Conservation (phyloP, 805 yeast genomes). For the Isabelozyma heimii region DNA sequence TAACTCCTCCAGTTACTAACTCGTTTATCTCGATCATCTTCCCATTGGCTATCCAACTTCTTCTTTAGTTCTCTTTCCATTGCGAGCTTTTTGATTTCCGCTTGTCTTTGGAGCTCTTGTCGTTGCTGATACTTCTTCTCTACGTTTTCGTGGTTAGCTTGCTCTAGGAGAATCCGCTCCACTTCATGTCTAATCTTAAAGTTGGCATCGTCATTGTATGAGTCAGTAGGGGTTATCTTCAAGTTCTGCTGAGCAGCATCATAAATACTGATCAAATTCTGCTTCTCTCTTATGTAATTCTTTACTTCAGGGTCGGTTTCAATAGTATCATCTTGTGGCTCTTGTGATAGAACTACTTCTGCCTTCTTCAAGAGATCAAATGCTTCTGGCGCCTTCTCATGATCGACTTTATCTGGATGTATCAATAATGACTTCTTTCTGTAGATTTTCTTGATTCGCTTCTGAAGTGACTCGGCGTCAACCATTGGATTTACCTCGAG, state of each 20-base stretch:
- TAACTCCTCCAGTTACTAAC: conserved; percentile 61
- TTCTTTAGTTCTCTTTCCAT: conserved; percentile 40
- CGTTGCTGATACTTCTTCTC: conserved; percentile 25
- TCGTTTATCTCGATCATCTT: conserved; percentile 53
- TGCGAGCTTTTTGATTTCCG: conserved; percentile 28
- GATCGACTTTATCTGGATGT: conserved; percentile 65
- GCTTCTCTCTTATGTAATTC: conserved; percentile 12
- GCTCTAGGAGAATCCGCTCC: conserved; percentile 43
- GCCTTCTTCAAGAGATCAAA: conserved; percentile 61
- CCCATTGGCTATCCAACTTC: conserved; percentile 54
- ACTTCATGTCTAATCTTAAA: conserved; percentile 34
- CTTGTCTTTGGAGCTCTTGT: conserved; percentile 21
- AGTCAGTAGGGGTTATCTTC: conserved; percentile 5
- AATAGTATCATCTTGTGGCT: conserved; percentile 7
- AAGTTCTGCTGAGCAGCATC: conserved; percentile 12
- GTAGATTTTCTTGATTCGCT: conserved; percentile 45
- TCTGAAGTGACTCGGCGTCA: conserved; percentile 27
- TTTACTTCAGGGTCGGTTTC: conserved; percentile 2
- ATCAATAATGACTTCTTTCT: conserved; percentile 60
- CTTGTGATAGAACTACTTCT: conserved; percentile 29
- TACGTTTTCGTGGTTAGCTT: conserved; percentile 22
- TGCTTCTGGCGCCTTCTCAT: conserved; percentile 60
- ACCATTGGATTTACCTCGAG: conserved; percentile 40
- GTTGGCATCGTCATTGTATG: conserved; percentile 30
- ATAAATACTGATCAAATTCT: conserved; percentile 28